Percentiles rank a stretch among this genome's conserved stretches.
phyloP scores from a whole-genome alignment of 768 basidiomycete species.

The Phallus indusiatus region DNA sequence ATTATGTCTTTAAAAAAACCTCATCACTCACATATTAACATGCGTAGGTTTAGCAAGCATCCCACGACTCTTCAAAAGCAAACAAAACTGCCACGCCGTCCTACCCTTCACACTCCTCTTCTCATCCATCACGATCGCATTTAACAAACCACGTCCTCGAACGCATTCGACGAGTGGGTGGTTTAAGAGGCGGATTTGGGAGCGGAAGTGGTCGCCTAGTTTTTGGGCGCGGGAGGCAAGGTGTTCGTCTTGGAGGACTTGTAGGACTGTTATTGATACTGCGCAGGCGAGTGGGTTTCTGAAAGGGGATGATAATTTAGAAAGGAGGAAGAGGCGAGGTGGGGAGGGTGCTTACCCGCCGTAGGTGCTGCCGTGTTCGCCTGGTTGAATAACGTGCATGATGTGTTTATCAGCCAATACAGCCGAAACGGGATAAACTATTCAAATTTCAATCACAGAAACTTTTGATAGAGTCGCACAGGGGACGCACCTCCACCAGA shows the following conservation, averaged over 20 bases:
- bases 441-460: too few relatives aligned
- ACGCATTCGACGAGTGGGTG: constrained; percentile 70
- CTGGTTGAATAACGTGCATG: constrained; percentile 85
- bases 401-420: constrained; percentile 86
- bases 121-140: constrained; percentile 92
- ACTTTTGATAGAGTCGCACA: too few relatives aligned
- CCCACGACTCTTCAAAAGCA: constrained; percentile 84
- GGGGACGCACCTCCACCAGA: constrained; percentile 88
- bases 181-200: constrained; percentile 45
- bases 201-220: constrained; percentile 82
- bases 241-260: constrained; percentile 83
- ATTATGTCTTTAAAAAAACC: too few relatives aligned
- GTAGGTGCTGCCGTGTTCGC: constrained; percentile 94
- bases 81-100: constrained; percentile 92
- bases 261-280: constrained; percentile 86
- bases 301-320: constrained; percentile 2
- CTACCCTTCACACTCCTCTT: constrained; percentile 61
- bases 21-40: constrained; percentile 68
- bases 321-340: constrained; percentile 1
- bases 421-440: constrained; percentile 94
- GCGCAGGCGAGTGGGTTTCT: constrained; percentile 95
- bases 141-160: constrained; percentile 86
- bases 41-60: constrained; percentile 96
- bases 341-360: constrained; percentile 55
- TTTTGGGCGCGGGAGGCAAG: too few relatives aligned